phyloP scores from a whole-genome alignment of 129 eudicot species.

The Centaurea solstitialis region DNA sequence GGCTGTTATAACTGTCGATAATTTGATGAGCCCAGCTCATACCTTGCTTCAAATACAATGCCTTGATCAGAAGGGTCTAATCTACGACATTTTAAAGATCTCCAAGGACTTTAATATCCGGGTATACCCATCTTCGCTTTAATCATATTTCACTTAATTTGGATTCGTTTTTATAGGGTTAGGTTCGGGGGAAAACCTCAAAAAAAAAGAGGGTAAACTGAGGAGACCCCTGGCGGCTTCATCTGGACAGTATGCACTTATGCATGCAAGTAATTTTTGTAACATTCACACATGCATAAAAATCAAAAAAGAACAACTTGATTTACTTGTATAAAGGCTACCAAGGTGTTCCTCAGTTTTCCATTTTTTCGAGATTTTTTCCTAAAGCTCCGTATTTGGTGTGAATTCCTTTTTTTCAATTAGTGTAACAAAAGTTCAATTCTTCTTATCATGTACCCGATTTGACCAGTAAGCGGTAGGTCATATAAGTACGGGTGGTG shows the following conservation, averaged over 20 bases:
- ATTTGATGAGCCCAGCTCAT: constrained; percentile 66
- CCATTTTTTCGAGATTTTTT: too few species aligned
- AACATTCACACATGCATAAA: too few species aligned
- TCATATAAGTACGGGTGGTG: too few species aligned
- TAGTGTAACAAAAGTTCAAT: not conserved
- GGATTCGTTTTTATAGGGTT: not conserved
- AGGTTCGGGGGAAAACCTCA: too few species aligned
- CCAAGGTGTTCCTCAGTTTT: too few species aligned
- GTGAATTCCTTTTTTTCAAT: not conserved
- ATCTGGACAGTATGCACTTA: too few species aligned
- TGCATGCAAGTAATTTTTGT: too few species aligned
- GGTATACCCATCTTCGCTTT: constrained; percentile 38
- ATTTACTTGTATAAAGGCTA: too few species aligned
- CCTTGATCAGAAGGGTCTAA: constrained; percentile 71
- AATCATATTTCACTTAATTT: not conserved
- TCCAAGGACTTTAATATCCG: constrained; percentile 61
- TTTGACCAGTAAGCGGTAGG: too few species aligned
- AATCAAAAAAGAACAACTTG: too few species aligned
- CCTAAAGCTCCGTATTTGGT: not conserved
- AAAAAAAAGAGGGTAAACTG: too few species aligned
- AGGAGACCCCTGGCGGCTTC: too few species aligned
- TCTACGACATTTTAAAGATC: constrained; percentile 67
- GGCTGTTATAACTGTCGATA: constrained; percentile 61
- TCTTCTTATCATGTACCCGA: not conserved
- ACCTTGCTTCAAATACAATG: constrained; percentile 78